A percentile compares a stretch with the other conserved stretches of the same genome.
Conservation (phyloP, 2,329 filamentous ascomycete species). For the Fusarium poae region DNA sequence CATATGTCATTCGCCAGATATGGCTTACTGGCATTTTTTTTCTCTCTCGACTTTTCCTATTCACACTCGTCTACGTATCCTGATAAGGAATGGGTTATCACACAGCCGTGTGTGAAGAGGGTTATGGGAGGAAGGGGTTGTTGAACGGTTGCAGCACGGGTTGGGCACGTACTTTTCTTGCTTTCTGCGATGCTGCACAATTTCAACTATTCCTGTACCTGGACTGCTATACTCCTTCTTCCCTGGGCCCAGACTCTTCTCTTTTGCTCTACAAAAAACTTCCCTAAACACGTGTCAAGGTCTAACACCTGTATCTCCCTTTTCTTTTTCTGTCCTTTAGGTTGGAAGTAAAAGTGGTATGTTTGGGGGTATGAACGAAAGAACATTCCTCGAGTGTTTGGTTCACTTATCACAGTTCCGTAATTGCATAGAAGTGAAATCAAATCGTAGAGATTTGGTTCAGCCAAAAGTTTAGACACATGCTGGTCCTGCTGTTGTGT, state of each 20-base stretch:
- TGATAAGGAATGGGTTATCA: conserved; percentile 37
- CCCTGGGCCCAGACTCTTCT: conserved; percentile 28
- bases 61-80: conserved; percentile 36
- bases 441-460: conserved; percentile 39
- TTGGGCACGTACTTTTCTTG: conserved; percentile 47
- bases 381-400: conserved; percentile 26
- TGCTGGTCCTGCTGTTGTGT: conserved; percentile 27
- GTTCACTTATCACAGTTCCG: conserved; percentile 22
- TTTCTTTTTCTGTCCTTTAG: conserved; percentile 9
- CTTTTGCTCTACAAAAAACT: conserved; percentile 44
- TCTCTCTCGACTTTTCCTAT: conserved; percentile 33
- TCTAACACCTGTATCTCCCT: conserved; percentile 24
- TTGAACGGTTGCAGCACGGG: conserved; percentile 45
- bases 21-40: conserved; percentile 40
- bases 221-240: conserved; percentile 27
- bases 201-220: conserved; percentile 46
- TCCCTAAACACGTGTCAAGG: conserved; percentile 33
- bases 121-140: conserved; percentile 39
- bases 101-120: conserved; percentile 38
- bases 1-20: conserved; percentile 43
- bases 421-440: conserved; percentile 37
- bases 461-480: conserved; percentile 41
- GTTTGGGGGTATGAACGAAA: conserved; percentile 33
- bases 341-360: conserved; percentile 21
- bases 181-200: conserved; percentile 51